Base-by-base conservation (phyloP, 768 basidiomycete genomes). In the Lepiota brunneoincarnata region DNA sequence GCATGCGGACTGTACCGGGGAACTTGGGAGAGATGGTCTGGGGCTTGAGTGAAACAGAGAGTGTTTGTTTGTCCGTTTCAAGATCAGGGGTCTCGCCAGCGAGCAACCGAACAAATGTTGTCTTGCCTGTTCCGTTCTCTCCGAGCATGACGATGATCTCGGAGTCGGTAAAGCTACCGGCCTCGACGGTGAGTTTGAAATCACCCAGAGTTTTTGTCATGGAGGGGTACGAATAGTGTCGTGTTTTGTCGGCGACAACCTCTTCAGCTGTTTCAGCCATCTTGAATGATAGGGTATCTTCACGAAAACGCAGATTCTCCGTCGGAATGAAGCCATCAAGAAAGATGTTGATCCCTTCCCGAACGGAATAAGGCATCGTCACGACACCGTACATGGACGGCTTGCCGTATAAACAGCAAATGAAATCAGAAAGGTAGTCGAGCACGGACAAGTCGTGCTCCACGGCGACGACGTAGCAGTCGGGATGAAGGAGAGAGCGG, bases 281-380 rank as follows among this genome's bases (percentile, higher is more conserved):
- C 75, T 96, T 98, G 80, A 99, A 99, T 6, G 91, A 85, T 12
- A 98, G 77, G 0, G 91, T 91, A 63, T 98, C 97, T 59, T 98
- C 89, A 26, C 97, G 86, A 86, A 98, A 98, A 49, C 97, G 92
- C 63, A 99, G 72, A 72, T 99, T 99, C 71, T 98, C 97, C 15
- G 96, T 98, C 4, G 97, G 97, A 60, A 99, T 93, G 76, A 93
- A 94, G 38, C 97, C 97, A 64, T 99, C 97, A 55, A 99, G 78
- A 83, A 99, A 99, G 66, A 98, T 98, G 72, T 99, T 99, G 77
- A 99, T 98, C 60, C 96, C 94, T 89, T 99, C 97, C 56, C 97
- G 86, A 55, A 98, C 95, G 24, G 95, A 97, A 67, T 86, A 93
- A 35, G 97, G 97, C 93, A 98, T 95, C 4, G 97, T 99, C 11